Conservation (phyloP, 345 rosid genomes). For the Dimocarpus longan region DNA sequence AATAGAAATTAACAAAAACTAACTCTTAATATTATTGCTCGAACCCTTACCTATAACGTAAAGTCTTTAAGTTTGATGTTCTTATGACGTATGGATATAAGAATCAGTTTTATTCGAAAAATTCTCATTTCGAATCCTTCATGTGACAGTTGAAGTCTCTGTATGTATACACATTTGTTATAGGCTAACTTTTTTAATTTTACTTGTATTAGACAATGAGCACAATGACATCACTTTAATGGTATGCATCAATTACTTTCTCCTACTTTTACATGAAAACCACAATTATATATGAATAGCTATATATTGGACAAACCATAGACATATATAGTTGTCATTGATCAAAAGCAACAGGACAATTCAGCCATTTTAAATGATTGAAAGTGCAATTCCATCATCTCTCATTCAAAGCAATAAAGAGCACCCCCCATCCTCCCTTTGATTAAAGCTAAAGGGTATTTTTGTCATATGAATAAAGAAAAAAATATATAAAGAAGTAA, state of each 20-base stretch:
- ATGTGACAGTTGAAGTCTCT: no score
- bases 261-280: background rate
- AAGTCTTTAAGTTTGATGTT: no score
- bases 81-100: background rate
- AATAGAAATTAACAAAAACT: no score
- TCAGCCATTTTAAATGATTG: constrained; percentile 41
- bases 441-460: constrained; percentile 64
- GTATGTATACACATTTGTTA: no score
- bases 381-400: constrained; percentile 54
- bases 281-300: background rate
- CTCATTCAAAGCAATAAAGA: constrained; percentile 55
- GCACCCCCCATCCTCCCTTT: constrained; percentile 22
- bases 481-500: constrained; percentile 16
- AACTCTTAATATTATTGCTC: background rate
- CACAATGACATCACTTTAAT: background rate
- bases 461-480: constrained; percentile 40
- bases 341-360: constrained; percentile 41
- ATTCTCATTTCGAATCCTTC: no score
- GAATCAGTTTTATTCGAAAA: background rate
- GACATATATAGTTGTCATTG: constrained; percentile 20
- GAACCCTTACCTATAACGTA: background rate
- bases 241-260: constrained; percentile 15
- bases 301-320: background rate
- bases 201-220: background rate
- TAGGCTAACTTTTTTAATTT: no score